Base-by-base conservation (phyloP, 129 eudicot species). In the Gnaphalium uliginosum region DNA sequence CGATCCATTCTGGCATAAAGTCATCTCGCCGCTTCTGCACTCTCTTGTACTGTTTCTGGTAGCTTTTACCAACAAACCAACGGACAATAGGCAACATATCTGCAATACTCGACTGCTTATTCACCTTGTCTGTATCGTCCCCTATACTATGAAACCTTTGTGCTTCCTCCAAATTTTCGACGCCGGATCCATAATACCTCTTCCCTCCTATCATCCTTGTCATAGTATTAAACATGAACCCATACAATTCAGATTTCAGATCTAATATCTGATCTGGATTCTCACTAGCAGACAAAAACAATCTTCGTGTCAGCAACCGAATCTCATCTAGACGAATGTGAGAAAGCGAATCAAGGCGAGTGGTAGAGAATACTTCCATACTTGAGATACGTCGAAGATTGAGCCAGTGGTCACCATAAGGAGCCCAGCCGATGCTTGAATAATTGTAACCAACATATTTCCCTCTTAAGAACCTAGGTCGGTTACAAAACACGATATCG, bases 331-430 rank as follows among this genome's bases (percentile, higher is more conserved):
- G 69, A 26, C 86, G 86, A 30, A 86, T 72, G 4, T 37, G 27
- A n/a, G 86, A 70, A 4, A 83, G 81, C 17, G 56, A 68, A 13
- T 86, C 80, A 6, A 89, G 82, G 73, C 83, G 74, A 14, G 75
- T 67, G 8, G 86, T 22, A 13, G 88, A 84, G 15, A 89, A 72
- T 13, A 86, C 60, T 37, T 88, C 85, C 41, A 77, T 65, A 7
- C 76, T 82, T 0, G 90, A 53, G 35, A 85, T 54, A 2, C 86
- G 80, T 22, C 90, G 87, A 15, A 78, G 80, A 39, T 26, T 76
- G 50, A 74, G 78, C 90, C 89, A 88, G 32, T 74, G 79, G 8
- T 78, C 65, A 22, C 90, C 90, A 66, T 88, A 76, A 9, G 87
- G 84, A 3, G 88, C 81, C 87, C 83, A 85, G 2, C 65, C 54